These are phyloP conservation scores for Saccharomycopsis microspora DNA, from an alignment of 805 yeast genomes.

Conservation along the genomic window DNA sequence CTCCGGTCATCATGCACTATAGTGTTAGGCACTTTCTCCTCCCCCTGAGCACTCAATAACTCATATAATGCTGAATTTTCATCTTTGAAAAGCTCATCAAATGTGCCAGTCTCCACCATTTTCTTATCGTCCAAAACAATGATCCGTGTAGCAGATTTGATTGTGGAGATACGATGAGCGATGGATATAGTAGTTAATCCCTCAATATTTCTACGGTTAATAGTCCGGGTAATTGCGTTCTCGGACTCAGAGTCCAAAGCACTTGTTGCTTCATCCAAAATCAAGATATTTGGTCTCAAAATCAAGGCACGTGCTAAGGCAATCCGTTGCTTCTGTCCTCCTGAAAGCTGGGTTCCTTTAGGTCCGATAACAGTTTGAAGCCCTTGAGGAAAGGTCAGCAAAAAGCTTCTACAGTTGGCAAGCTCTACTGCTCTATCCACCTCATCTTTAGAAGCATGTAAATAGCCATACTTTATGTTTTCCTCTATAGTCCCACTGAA, in stretches of 20 bases:
- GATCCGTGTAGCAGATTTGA: conserved; percentile 68
- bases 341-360: conserved; percentile 79
- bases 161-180: conserved; percentile 86
- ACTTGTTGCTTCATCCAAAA: conserved; percentile 90
- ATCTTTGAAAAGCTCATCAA: conserved; percentile 36
- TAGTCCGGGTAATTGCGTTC: conserved; percentile 67
- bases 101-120: conserved; percentile 64
- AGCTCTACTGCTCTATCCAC: conserved; percentile 46
- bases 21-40: background rate
- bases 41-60: conserved; percentile 21
- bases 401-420: conserved; percentile 67
- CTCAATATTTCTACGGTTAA: conserved; percentile 40
- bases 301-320: conserved; percentile 84
- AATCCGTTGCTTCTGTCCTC: conserved; percentile 91
- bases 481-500: conserved; percentile 81
- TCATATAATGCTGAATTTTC: conserved; percentile 25
- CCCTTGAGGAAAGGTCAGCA: conserved; percentile 69
- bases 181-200: conserved; percentile 74
- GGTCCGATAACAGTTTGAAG: conserved; percentile 79
- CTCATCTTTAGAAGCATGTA: conserved; percentile 49
- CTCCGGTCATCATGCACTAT: conserved; percentile 11
- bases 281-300: conserved; percentile 65
- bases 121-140: conserved; percentile 67
- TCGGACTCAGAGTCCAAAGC: conserved; percentile 88
- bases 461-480: conserved; percentile 66